Conservation (phyloP, 257 asterid species). For the Catharanthus roseus region DNA sequence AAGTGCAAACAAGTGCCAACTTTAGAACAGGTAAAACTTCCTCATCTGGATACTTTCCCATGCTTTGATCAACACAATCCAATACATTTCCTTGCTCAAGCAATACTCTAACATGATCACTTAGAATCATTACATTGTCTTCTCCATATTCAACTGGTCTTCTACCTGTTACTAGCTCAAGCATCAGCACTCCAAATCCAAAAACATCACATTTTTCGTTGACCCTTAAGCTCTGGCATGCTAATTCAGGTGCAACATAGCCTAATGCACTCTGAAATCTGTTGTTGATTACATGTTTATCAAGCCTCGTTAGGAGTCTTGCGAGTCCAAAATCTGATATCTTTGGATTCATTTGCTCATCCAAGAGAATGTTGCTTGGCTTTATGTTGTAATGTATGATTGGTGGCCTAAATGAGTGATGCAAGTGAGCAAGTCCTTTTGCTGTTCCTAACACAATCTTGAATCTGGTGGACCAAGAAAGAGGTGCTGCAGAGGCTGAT, state of each 20-base stretch:
- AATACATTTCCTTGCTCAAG: slow-evolving; percentile 73
- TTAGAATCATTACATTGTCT: slow-evolving; percentile 68
- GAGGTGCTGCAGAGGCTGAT: slow-evolving; percentile 32
- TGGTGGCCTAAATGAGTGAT: slow-evolving; percentile 67
- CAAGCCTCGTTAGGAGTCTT: slow-evolving; percentile 55
- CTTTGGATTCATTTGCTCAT: slow-evolving; percentile 56
- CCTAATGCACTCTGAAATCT: slow-evolving; percentile 77
- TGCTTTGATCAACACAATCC: slow-evolving; percentile 63
- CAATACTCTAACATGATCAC: slow-evolving; percentile 71
- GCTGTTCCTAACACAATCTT: slow-evolving; percentile 71
- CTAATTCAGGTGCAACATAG: slow-evolving; percentile 83
- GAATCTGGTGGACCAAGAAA: slow-evolving; percentile 66
- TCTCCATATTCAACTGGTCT: slow-evolving; percentile 83
- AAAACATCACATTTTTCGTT: slow-evolving; percentile 86
- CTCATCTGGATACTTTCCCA: slow-evolving; percentile 71
- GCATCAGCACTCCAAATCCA: slow-evolving; percentile 83
- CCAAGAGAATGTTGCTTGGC: slow-evolving; percentile 79
- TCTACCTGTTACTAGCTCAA: slow-evolving; percentile 73
- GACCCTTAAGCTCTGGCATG: slow-evolving; percentile 84
- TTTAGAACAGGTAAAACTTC: slow-evolving; percentile 81
- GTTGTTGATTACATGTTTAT: slow-evolving; percentile 51
- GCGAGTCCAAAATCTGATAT: slow-evolving; percentile 78
- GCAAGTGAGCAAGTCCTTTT: slow-evolving; percentile 83
- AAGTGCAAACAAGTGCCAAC: slow-evolving; percentile 83
- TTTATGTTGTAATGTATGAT: slow-evolving; percentile 80